Conservation (phyloP, 2,329 filamentous ascomycete genomes). For the Aureobasidium sp. region DNA sequence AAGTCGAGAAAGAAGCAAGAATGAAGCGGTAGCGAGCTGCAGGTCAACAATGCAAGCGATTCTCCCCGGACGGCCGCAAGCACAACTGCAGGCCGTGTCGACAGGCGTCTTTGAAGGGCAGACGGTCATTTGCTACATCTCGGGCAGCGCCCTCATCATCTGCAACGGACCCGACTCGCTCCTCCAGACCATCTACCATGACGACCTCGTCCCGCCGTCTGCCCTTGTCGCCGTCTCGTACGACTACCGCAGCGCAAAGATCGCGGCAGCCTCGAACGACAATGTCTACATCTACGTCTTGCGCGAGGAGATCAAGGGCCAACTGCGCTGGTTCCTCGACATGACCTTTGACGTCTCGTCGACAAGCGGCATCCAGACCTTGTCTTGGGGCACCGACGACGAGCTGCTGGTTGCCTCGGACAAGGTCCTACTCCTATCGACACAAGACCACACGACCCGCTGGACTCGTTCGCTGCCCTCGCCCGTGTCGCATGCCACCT, state of each 20-base stretch:
- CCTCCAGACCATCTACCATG: constrained; percentile 85
- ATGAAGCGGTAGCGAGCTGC: constrained; percentile 4
- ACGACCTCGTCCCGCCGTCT: constrained; percentile 47
- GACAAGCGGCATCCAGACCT: constrained; percentile 30
- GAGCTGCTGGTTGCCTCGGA: constrained; percentile 73
- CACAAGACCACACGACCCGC: constrained; percentile 35
- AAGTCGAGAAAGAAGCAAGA: background rate
- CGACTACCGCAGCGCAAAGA: constrained; percentile 76
- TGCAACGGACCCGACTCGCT: constrained; percentile 67
- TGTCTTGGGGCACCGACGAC: constrained; percentile 83
- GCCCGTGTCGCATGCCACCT: constrained; percentile 62
- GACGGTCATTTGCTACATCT: constrained; percentile 78
- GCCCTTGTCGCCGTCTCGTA: constrained; percentile 71
- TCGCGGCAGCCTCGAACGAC: constrained; percentile 64
- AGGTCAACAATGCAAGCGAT: constrained; percentile 59
- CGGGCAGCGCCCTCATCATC: constrained; percentile 79
- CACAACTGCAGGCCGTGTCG: constrained; percentile 69
- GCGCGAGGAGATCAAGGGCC: constrained; percentile 63
- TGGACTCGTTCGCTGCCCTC: constrained; percentile 74
- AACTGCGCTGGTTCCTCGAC: constrained; percentile 64
- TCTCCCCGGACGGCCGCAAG: constrained; percentile 70
- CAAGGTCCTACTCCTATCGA: constrained; percentile 65
- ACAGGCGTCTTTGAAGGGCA: constrained; percentile 66
- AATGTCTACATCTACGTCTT: constrained; percentile 74
- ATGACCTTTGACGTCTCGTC: constrained; percentile 43